These are phyloP conservation scores for Lipomyces anomalus DNA, from an alignment of 805 yeast species.

Conservation along the genomic window DNA sequence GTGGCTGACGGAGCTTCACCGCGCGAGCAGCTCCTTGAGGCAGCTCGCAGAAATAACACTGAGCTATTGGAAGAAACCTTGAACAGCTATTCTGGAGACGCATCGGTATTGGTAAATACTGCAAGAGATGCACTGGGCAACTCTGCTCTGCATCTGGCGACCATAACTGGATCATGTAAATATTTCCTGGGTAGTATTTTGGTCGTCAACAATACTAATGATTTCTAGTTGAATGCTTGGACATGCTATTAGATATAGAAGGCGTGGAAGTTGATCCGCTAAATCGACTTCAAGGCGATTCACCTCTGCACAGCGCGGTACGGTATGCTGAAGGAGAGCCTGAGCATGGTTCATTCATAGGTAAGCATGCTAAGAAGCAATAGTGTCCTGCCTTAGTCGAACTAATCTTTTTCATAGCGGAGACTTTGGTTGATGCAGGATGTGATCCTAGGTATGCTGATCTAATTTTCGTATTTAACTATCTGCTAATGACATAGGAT, in stretches of 20 bases:
- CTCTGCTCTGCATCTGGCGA: conserved; percentile 75
- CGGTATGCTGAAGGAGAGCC: conserved; percentile 72
- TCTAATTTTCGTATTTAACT: too few species aligned
- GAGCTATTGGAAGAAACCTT: conserved; percentile 62
- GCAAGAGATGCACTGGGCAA: conserved; percentile 74
- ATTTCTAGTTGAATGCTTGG: conserved; percentile 61
- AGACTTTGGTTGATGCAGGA: conserved; percentile 84
- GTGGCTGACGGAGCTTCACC: conserved; percentile 79
- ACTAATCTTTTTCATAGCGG: conserved; percentile 46
- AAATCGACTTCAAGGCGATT: conserved; percentile 66
- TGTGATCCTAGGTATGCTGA: conserved; percentile 54
- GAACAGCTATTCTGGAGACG: conserved; percentile 35
- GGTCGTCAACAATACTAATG: neutral
- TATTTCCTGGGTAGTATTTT: neutral
- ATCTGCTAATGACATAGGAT: conserved; percentile 34
- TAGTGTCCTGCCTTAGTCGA: too few species aligned
- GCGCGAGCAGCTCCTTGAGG: conserved; percentile 75
- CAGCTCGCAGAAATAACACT: conserved; percentile 80
- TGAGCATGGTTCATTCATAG: conserved; percentile 73
- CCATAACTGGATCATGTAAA: conserved; percentile 63
- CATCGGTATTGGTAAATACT: conserved; percentile 54
- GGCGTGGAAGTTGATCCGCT: conserved; percentile 86
- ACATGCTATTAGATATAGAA: conserved; percentile 72
- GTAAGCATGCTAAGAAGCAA: too few species aligned
- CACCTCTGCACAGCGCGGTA: conserved; percentile 86